These are phyloP conservation scores for Clarkia xantiana DNA, from an alignment of 345 rosid genomes.

Conservation along the genomic window DNA sequence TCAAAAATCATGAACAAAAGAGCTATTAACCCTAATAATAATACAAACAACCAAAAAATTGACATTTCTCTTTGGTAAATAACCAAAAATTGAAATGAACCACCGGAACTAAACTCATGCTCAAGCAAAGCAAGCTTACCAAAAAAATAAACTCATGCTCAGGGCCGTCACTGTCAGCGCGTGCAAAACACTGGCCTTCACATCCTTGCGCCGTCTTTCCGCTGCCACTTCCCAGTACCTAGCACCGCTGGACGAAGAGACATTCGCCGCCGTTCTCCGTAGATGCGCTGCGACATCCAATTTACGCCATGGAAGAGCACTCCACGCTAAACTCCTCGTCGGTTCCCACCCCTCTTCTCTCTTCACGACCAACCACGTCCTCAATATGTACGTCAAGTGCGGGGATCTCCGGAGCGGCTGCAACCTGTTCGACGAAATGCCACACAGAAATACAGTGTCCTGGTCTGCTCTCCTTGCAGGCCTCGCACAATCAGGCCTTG, in stretches of 20 bases:
- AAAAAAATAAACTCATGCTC: too few species aligned
- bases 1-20: too few species aligned
- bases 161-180: too few species aligned
- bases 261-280: conserved; percentile 14
- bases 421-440: conserved; percentile 40
- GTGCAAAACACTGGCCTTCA: too few species aligned
- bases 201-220: too few species aligned
- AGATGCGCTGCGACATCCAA: conserved; percentile 19
- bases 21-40: too few species aligned
- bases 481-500: conserved; percentile 19
- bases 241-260: neutral
- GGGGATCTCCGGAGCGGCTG: conserved; percentile 13
- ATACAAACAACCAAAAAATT: too few species aligned
- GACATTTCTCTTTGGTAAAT: too few species aligned
- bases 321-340: conserved; percentile 28
- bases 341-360: conserved; percentile 14
- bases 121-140: too few species aligned
- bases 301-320: conserved; percentile 16
- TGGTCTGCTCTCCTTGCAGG: conserved; percentile 37
- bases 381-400: conserved; percentile 26
- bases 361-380: conserved; percentile 26
- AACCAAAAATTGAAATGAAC: too few species aligned
- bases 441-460: conserved; percentile 29
- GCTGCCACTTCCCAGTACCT: too few species aligned
- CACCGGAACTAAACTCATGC: too few species aligned